Conservation (phyloP, 352 stramenopile species). For the Pythium phragmitis region DNA sequence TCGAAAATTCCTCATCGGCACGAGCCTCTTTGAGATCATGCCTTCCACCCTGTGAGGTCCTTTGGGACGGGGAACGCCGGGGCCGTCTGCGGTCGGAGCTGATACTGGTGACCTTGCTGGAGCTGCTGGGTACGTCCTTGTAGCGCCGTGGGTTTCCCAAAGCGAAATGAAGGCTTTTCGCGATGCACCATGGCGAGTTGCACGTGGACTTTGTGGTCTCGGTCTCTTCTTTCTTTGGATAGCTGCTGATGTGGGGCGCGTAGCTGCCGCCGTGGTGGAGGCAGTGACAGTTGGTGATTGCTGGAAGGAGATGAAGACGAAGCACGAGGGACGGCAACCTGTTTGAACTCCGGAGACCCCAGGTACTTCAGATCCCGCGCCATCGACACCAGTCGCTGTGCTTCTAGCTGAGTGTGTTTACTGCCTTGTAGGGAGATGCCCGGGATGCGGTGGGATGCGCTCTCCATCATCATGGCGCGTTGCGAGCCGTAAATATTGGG, state of each 20-base stretch:
- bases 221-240: constrained; percentile 3
- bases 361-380: constrained; percentile 15
- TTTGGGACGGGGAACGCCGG: constrained; percentile 2
- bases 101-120: no score
- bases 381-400: constrained; percentile 9
- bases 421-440: constrained; percentile 24
- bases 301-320: background rate
- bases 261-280: background rate
- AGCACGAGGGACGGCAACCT: constrained; percentile 1
- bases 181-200: constrained; percentile 21
- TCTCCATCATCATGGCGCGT: background rate
- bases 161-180: constrained; percentile 27
- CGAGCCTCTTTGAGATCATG: constrained; percentile 45
- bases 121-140: background rate
- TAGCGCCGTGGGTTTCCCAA: constrained; percentile 12
- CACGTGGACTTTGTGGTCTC: constrained; percentile 23
- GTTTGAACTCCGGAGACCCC: constrained; percentile 14
- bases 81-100: constrained; percentile 5
- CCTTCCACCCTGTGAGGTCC: no score
- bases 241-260: constrained; percentile 6
- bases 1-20: constrained; percentile 48
- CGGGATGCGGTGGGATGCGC: constrained; percentile 6
- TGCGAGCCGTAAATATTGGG: constrained; percentile 43
- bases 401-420: constrained; percentile 19
- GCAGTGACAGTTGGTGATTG: no score